Conservation (phyloP, 805 yeast species). For the Pichia gijzeniarum region DNA sequence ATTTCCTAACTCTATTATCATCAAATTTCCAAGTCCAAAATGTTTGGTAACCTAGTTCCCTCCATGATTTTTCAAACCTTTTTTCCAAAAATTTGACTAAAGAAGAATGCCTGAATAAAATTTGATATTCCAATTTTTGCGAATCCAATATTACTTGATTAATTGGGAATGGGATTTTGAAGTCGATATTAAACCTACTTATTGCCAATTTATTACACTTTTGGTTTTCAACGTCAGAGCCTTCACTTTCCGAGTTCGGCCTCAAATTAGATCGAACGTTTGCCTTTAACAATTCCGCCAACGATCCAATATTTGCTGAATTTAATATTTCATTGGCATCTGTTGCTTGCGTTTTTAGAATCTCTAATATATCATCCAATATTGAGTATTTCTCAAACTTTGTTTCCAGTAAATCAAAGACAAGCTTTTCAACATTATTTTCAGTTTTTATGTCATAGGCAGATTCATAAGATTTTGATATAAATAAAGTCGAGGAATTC, state of each 20-base stretch:
- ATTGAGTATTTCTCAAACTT: constrained; percentile 18
- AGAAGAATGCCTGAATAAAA: constrained; percentile 65
- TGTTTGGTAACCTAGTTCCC: constrained; percentile 53
- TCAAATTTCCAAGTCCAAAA: constrained; percentile 57
- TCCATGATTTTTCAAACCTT: constrained; percentile 62
- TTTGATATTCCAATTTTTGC: constrained; percentile 69
- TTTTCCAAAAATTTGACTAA: constrained; percentile 57
- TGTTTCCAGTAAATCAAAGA: neutral
- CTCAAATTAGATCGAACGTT: constrained; percentile 30
- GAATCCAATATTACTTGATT: constrained; percentile 69
- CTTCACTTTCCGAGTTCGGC: constrained; percentile 11
- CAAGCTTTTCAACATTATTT: neutral
- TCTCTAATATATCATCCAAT: constrained; percentile 35
- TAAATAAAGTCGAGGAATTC: constrained; percentile 24
- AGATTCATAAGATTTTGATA: constrained; percentile 28
- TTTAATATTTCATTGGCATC: constrained; percentile 47
- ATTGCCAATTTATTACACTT: constrained; percentile 38
- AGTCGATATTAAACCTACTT: constrained; percentile 47
- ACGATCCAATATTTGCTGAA: constrained; percentile 37
- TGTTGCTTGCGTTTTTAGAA: constrained; percentile 47
- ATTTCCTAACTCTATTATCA: constrained; percentile 38
- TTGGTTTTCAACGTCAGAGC: constrained; percentile 13
- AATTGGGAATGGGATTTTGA: constrained; percentile 80
- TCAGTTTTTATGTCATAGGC: constrained; percentile 15
- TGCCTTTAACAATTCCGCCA: constrained; percentile 39